Evolutionary conservation across 2,329 filamentous ascomycete species (phyloP).

Genomic region (Diaporthe ampelina): DNA sequence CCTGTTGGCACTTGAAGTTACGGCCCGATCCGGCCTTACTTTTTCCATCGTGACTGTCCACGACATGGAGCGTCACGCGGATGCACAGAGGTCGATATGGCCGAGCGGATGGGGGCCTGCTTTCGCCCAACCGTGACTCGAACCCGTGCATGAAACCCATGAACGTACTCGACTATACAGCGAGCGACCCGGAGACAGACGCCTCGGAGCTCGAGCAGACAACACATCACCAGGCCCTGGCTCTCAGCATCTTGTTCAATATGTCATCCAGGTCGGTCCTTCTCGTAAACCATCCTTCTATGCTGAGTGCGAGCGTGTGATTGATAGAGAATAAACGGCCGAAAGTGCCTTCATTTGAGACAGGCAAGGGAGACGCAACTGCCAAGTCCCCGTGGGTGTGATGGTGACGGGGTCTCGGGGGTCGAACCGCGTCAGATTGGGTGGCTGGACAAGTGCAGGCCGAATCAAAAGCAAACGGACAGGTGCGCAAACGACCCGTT

Average conservation of each 20-base stretch:
- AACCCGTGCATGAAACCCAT: too few species aligned
- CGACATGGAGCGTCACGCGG: slow-evolving; percentile 6
- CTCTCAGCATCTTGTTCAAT: neutral
- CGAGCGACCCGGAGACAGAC: neutral
- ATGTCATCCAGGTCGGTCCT: slow-evolving; percentile 11
- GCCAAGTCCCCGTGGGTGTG: slow-evolving; percentile 37
- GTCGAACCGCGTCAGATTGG: slow-evolving; percentile 44
- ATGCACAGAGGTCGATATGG: slow-evolving; percentile 27
- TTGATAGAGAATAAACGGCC: slow-evolving; percentile 37
- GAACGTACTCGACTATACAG: neutral
- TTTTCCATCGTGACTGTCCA: slow-evolving; percentile 12
- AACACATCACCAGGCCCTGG: neutral
- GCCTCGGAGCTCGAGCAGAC: neutral
- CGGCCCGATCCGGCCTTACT: slow-evolving; percentile 49
- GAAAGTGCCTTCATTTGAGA: slow-evolving; percentile 38
- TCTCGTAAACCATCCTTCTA: slow-evolving; percentile 14
- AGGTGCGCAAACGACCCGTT: slow-evolving; percentile 55
- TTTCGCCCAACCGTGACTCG: neutral
- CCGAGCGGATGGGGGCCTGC: neutral
- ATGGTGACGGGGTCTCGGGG: slow-evolving; percentile 35
- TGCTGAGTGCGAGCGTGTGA: slow-evolving; percentile 16
- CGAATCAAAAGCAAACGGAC: slow-evolving; percentile 53
- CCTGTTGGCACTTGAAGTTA: slow-evolving; percentile 42
- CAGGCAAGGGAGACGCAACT: slow-evolving; percentile 38
- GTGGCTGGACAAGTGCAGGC: slow-evolving; percentile 47